Base-by-base conservation (phyloP, 2,329 filamentous ascomycete species). In the Exophiala lecanii-corni region DNA sequence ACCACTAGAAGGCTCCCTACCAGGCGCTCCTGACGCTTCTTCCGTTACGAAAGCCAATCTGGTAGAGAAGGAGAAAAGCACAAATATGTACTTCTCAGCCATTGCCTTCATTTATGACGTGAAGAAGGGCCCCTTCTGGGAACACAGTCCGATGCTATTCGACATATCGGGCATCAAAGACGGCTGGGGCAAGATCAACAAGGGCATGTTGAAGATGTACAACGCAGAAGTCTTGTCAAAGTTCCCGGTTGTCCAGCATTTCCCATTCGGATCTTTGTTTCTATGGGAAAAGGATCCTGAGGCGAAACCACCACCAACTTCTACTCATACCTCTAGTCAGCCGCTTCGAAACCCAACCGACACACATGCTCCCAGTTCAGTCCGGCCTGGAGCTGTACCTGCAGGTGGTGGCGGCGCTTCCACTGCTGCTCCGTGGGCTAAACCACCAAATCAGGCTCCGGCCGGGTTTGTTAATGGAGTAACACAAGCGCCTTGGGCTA, bases 161-260 rank as follows among this genome's bases (percentile, higher is more conserved):
- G 89, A 98, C 63, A 88, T 98, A 31, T 94, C 88, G 0, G 92
- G 92, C 9, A 85, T 98, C 51, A 81, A 79, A 54, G 82, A 84
- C 43, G 86, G 92, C n/a, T 98, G 92, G 92, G 92, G 86, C 25
- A 98, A 98, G 71, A 95, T 98, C 59, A 97, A 98, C 67, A 89
- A 89, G 82, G 92, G 92, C 39, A 97, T 98, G 92, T 80, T 98
- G 58, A 98, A 97, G 67, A 98, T 98, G 92, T 98, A 91, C 69
- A 89, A 94, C 55, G 92, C 87, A 13, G 92, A 98, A 69, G 92
- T 98, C 2, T 73, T 98, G 10, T 87, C 86, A 28, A 98, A 98
- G 64, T 96, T 96, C 60, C 92, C 92, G 2, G 92, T 98, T 2
- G 88, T 98, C n/a, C 92, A 98, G 66, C 92, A 98, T 65, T 97